Percentiles rank a stretch among this genome's conserved stretches.
Evolutionary conservation across 257 asterid species (phyloP).

Genomic region (Ligustrum vulgare): DNA sequence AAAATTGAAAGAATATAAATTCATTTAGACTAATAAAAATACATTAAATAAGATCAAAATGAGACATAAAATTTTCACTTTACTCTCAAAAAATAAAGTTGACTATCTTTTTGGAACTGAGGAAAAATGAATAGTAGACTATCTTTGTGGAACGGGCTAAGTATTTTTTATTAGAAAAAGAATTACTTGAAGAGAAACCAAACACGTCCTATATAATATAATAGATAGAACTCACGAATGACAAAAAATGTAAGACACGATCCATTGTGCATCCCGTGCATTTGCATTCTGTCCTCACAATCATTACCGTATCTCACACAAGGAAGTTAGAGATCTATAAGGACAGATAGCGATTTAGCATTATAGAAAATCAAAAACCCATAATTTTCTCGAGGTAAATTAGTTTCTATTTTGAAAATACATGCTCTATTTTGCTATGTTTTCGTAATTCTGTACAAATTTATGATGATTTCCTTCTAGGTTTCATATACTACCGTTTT

Average conservation of each 20-base stretch:
- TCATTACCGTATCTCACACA: not conserved
- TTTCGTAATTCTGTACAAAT: not conserved
- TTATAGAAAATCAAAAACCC: not conserved
- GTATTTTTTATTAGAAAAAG: not conserved
- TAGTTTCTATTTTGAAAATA: not conserved
- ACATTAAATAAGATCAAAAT: too few species aligned
- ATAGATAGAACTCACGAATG: not conserved
- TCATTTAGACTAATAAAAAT: too few species aligned
- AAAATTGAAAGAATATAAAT: too few species aligned
- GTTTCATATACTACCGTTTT: not conserved
- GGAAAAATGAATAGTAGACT: too few species aligned
- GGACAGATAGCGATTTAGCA: not conserved
- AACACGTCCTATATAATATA: constrained; percentile 31
- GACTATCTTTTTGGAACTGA: too few species aligned
- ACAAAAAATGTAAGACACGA: not conserved
- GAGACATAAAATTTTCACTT: too few species aligned
- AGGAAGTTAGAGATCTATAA: constrained; percentile 15
- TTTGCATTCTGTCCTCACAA: constrained; percentile 9
- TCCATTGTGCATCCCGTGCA: not conserved
- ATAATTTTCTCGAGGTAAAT: not conserved
- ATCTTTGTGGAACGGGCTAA: too few species aligned
- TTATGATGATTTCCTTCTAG: not conserved
- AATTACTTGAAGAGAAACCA: constrained; percentile 26
- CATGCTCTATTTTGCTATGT: not conserved
- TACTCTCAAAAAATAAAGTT: too few species aligned